A percentile compares a stretch with the other conserved stretches of the same genome.
Conservation (phyloP, 441 rosid genomes). For the Mallotus repandus region DNA sequence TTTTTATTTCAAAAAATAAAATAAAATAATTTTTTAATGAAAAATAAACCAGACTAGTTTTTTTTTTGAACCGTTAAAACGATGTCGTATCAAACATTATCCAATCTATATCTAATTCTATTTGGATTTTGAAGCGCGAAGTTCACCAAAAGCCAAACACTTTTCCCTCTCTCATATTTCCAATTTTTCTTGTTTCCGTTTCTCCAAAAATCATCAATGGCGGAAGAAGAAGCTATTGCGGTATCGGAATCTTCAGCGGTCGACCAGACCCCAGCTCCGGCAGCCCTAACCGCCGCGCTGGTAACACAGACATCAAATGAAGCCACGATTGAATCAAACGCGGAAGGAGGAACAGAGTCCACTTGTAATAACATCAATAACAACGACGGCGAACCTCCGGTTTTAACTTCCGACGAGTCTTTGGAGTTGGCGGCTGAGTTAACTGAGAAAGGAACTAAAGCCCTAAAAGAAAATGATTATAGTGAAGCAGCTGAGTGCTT, state of each 20-base stretch:
- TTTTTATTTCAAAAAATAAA: no score
- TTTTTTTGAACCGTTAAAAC: no score
- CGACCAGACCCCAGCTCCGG: slow-evolving; percentile 23
- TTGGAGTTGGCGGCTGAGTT: slow-evolving; percentile 62
- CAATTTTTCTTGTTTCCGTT: background rate
- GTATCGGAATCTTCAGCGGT: slow-evolving; percentile 44
- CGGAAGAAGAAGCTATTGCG: slow-evolving; percentile 42
- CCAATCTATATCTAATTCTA: no score
- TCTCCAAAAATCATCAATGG: slow-evolving; percentile 29
- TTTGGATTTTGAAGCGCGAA: no score
- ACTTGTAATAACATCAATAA: slow-evolving; percentile 45
- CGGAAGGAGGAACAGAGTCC: slow-evolving; percentile 59
- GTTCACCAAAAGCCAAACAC: background rate
- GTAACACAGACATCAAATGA: slow-evolving; percentile 49
- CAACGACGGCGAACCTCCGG: slow-evolving; percentile 42
- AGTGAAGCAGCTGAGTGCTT: slow-evolving; percentile 81
- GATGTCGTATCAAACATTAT: no score
- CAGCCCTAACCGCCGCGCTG: slow-evolving; percentile 24
- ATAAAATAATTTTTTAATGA: no score
- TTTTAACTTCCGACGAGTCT: slow-evolving; percentile 39
- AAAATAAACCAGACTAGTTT: no score
- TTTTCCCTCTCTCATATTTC: background rate
- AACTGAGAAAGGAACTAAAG: slow-evolving; percentile 54
- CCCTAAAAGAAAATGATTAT: slow-evolving; percentile 58
- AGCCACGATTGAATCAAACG: slow-evolving; percentile 46